Evolutionary conservation across 305 asterid species (phyloP).

Genomic region (Solanum hybrid): DNA sequence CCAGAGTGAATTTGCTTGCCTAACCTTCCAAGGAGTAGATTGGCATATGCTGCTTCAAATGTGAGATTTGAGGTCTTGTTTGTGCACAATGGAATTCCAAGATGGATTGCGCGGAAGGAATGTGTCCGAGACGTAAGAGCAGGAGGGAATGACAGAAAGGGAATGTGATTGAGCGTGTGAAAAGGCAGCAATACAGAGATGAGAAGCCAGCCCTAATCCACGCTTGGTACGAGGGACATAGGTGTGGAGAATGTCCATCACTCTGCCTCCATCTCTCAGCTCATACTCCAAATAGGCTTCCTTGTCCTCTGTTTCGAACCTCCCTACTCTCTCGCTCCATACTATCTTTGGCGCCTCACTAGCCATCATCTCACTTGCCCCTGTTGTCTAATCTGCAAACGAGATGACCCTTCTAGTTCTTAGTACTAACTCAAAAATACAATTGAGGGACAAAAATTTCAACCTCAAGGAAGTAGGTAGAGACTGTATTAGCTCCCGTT

Average conservation of each 20-base stretch:
- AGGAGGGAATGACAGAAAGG: constrained; percentile 55
- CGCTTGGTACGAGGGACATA: constrained; percentile 77
- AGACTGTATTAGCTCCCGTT: background rate
- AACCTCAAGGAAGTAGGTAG: background rate
- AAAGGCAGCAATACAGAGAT: constrained; percentile 75
- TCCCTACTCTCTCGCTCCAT: constrained; percentile 53
- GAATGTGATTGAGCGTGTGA: constrained; percentile 53
- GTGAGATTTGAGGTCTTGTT: constrained; percentile 37
- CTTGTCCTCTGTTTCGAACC: constrained; percentile 72
- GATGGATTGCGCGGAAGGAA: constrained; percentile 63
- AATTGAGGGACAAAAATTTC: background rate
- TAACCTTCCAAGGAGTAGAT: background rate
- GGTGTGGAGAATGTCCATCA: constrained; percentile 74
- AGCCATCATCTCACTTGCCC: background rate
- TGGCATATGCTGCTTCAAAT: constrained; percentile 27
- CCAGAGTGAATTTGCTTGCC: background rate
- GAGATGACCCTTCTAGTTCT: background rate
- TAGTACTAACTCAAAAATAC: background rate
- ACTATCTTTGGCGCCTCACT: constrained; percentile 19
- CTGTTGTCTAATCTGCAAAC: background rate
- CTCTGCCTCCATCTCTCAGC: constrained; percentile 21
- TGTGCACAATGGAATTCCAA: constrained; percentile 48
- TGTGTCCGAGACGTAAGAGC: constrained; percentile 86
- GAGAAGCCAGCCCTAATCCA: constrained; percentile 73
- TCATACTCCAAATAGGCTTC: constrained; percentile 57